A percentile compares a stretch with the other conserved stretches of the same genome.
Conservation (phyloP, 2,329 filamentous ascomycete genomes). For the Neonectria ditissima region DNA sequence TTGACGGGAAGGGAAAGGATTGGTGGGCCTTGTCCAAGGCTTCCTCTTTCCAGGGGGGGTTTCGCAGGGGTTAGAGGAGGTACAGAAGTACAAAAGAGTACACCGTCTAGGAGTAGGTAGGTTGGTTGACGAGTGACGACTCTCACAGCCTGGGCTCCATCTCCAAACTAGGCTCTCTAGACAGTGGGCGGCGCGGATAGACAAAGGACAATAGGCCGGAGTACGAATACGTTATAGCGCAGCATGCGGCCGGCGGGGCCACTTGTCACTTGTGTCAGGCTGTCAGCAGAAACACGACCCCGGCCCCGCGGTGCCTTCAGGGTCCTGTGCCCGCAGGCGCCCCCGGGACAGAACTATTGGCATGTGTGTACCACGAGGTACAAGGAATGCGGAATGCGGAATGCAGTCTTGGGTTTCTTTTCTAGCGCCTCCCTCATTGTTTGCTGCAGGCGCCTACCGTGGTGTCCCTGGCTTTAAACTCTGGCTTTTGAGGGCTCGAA, state of each 20-base stretch:
- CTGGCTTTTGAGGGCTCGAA: background rate
- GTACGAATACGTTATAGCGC: conserved; percentile 29
- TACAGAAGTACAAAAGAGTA: background rate
- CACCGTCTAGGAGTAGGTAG: background rate
- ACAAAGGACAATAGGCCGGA: conserved; percentile 15
- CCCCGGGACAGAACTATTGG: background rate
- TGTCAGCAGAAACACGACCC: conserved; percentile 6
- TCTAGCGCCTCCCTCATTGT: too few relatives aligned
- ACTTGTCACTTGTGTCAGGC: conserved; percentile 1
- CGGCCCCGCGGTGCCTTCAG: conserved; percentile 11
- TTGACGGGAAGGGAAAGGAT: conserved; percentile 35
- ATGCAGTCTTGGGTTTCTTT: background rate
- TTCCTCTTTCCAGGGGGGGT: background rate
- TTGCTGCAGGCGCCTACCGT: too few relatives aligned
- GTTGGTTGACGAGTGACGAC: background rate
- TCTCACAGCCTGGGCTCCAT: background rate
- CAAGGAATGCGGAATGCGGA: background rate
- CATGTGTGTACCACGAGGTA: conserved; percentile 19
- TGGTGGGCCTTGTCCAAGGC: conserved; percentile 22
- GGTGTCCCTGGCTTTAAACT: background rate
- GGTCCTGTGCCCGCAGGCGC: conserved; percentile 1
- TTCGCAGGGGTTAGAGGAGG: background rate
- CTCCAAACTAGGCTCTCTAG: too few relatives aligned
- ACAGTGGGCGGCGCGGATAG: too few relatives aligned
- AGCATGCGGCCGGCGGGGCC: conserved; percentile 21